Percentiles rank a stretch among this genome's conserved stretches.
Evolutionary conservation across 2,329 filamentous ascomycete species (phyloP).

Genomic region (Botrytis galanthina): DNA sequence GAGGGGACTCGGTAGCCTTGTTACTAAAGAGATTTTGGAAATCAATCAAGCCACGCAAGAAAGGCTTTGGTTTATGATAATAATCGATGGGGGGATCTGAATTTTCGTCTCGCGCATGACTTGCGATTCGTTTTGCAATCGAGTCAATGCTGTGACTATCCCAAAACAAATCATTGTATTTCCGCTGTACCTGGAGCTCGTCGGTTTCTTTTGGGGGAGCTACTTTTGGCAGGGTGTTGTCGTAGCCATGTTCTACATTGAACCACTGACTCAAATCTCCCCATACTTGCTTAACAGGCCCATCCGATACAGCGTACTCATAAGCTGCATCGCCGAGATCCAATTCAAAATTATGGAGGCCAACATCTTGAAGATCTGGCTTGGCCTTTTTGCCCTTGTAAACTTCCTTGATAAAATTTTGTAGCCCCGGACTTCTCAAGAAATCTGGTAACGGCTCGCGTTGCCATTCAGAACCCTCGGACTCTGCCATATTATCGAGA

Average conservation of each 20-base stretch:
- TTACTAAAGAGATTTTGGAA: not conserved
- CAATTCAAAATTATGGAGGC: not conserved
- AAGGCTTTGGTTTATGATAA: not conserved
- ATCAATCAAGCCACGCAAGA: not conserved
- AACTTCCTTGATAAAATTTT: not conserved
- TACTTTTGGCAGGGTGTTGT: not conserved
- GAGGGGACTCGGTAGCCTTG: not conserved
- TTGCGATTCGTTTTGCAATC: not conserved
- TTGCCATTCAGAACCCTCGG: not conserved
- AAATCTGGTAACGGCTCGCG: not conserved
- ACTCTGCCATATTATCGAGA: not conserved
- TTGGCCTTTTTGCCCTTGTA: not conserved
- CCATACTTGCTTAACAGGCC: not conserved
- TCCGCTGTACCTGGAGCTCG: not conserved
- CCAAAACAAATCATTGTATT: not conserved
- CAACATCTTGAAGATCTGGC: not conserved
- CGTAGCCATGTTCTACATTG: not conserved
- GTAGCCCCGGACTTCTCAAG: not conserved
- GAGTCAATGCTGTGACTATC: not conserved
- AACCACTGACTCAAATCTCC: not conserved
- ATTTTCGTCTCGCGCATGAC: not conserved
- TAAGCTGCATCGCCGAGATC: constrained; percentile 9
- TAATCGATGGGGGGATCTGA: not conserved
- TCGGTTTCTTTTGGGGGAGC: not conserved
- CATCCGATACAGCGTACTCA: not conserved